Conservation (phyloP, 2,329 filamentous ascomycete species). For the Phymatotrichopsis omnivora region DNA sequence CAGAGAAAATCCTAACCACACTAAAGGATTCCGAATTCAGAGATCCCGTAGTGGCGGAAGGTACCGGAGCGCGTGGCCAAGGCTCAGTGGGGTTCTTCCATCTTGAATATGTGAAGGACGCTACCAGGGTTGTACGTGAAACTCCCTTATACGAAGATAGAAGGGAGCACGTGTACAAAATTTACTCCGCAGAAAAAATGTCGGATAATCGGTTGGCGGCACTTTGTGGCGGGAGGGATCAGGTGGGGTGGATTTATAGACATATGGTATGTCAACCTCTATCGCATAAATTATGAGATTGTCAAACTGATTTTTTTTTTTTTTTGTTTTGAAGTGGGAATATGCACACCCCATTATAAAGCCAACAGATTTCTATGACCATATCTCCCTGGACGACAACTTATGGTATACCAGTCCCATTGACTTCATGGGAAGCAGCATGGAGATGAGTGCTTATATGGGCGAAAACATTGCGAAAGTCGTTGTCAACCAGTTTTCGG, state of each 20-base stretch:
- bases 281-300: background rate
- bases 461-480: conserved; percentile 75
- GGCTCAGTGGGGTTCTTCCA: conserved; percentile 75
- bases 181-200: conserved; percentile 49
- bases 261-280: conserved; percentile 25
- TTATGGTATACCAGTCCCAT: conserved; percentile 67
- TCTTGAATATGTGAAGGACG: conserved; percentile 46
- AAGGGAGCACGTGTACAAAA: conserved; percentile 56
- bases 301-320: background rate
- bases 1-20: conserved; percentile 76
- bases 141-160: too few species aligned
- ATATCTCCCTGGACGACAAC: conserved; percentile 51
- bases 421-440: conserved; percentile 88
- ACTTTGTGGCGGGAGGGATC: conserved; percentile 14
- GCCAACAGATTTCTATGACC: conserved; percentile 73
- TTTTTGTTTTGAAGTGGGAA: conserved; percentile 6
- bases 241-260: conserved; percentile 23
- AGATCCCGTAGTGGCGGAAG: conserved; percentile 23
- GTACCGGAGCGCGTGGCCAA: conserved; percentile 46
- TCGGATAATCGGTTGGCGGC: conserved; percentile 17
- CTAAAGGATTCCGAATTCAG: conserved; percentile 48
- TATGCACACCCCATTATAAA: conserved; percentile 13
- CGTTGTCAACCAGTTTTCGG: conserved; percentile 51
- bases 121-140: conserved; percentile 36
- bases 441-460: conserved; percentile 92